Evolutionary conservation across 306 rosid genomes (phyloP).

Genomic region (Spatholobus suberectus): DNA sequence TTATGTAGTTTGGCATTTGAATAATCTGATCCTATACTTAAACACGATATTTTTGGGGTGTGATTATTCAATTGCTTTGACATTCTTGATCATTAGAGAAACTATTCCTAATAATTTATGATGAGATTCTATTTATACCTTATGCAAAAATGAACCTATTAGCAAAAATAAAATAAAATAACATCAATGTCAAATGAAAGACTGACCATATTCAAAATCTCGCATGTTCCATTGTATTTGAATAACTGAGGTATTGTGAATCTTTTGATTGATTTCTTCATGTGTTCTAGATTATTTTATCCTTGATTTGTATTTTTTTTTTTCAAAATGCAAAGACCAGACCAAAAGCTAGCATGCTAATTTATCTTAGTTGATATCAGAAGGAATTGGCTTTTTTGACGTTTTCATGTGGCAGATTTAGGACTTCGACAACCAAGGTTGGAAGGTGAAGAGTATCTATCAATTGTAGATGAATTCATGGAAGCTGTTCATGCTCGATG

Average conservation of each 20-base stretch:
- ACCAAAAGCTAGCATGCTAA: slow-evolving; percentile 10
- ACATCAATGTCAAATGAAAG: neutral
- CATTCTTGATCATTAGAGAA: slow-evolving; percentile 9
- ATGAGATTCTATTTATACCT: neutral
- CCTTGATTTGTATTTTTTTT: slow-evolving; percentile 25
- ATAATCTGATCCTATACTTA: neutral
- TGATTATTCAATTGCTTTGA: slow-evolving; percentile 28
- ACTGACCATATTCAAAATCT: slow-evolving; percentile 3
- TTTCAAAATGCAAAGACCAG: slow-evolving; percentile 8
- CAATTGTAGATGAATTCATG: slow-evolving; percentile 98
- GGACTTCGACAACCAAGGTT: slow-evolving; percentile 98
- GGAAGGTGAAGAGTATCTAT: slow-evolving; percentile 96
- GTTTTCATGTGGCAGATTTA: slow-evolving; percentile 77
- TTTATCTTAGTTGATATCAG: slow-evolving; percentile 40
- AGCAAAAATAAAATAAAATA: neutral
- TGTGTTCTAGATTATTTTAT: slow-evolving; percentile 20
- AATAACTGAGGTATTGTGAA: neutral
- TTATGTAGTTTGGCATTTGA: slow-evolving; percentile 20
- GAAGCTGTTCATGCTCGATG: slow-evolving; percentile 93
- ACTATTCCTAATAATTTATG: neutral
- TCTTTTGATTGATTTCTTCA: neutral
- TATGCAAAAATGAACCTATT: neutral
- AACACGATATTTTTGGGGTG: neutral
- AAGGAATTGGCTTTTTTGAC: slow-evolving; percentile 47
- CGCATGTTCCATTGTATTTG: slow-evolving; percentile 16